phyloP scores from a whole-genome alignment of 164 flowering plant species.

The Sextonia rubra region DNA sequence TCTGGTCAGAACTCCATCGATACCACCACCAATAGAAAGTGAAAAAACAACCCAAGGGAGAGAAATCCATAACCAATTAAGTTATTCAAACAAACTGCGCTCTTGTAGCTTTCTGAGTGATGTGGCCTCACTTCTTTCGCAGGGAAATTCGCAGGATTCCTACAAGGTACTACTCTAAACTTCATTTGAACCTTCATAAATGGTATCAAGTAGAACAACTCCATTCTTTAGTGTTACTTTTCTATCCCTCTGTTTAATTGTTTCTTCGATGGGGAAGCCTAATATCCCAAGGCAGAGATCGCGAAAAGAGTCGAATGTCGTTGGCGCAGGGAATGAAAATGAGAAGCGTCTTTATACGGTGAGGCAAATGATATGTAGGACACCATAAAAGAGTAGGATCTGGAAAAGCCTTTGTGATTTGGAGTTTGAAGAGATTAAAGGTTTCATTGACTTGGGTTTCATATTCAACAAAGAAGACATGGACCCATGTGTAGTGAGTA shows the following conservation, averaged over 20 bases:
- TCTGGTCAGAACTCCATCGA: not conserved
- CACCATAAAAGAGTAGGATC: constrained; percentile 2
- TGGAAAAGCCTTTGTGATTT: constrained; percentile 47
- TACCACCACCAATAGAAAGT: not conserved
- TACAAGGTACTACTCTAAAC: not conserved
- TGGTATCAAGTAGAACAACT: too few relatives aligned
- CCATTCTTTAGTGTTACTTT: not conserved
- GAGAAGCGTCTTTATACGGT: not conserved
- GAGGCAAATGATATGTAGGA: not conserved
- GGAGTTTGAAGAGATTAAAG: constrained; percentile 51
- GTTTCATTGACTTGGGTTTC: constrained; percentile 61
- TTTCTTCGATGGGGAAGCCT: not conserved
- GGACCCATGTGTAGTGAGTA: constrained; percentile 31
- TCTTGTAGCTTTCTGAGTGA: not conserved
- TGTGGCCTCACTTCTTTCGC: not conserved
- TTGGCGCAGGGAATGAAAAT: constrained; percentile 13
- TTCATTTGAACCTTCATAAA: not conserved
- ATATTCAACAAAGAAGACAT: constrained; percentile 37
- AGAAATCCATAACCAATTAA: not conserved
- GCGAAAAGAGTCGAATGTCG: constrained; percentile 14
- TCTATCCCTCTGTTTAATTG: not conserved
- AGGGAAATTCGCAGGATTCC: not conserved
- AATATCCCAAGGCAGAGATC: constrained; percentile 23
- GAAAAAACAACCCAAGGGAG: not conserved
- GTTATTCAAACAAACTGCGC: not conserved